Evolutionary conservation across 2,329 filamentous ascomycete species (phyloP).

Genomic region (Sporothrix euskadiensis): DNA sequence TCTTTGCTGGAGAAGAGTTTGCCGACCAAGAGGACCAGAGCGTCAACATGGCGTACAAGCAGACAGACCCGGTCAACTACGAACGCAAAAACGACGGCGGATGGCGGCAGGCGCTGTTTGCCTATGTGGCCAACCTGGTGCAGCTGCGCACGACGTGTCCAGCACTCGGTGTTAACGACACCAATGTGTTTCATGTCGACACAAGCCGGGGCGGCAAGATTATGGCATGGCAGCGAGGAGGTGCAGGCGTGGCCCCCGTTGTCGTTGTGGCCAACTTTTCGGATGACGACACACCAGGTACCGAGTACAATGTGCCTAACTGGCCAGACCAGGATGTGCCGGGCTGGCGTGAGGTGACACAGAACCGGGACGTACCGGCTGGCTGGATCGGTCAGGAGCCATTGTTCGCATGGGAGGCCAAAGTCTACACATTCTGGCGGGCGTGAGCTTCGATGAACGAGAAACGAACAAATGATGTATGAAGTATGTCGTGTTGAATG

Average conservation of each 20-base stretch:
- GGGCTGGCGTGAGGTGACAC: conserved; percentile 35
- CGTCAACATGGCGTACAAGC: conserved; percentile 34
- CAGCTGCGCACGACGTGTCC: conserved; percentile 34
- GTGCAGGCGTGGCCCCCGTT: conserved; percentile 26
- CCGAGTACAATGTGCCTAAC: conserved; percentile 34
- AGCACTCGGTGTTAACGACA: conserved; percentile 34
- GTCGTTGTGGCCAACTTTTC: conserved; percentile 35
- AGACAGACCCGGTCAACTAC: conserved; percentile 37
- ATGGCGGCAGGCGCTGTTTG: conserved; percentile 34
- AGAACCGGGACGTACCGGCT: conserved; percentile 32
- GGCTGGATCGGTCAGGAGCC: conserved; percentile 36
- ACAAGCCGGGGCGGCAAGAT: conserved; percentile 31
- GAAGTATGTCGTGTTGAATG: background rate
- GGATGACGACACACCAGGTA: conserved; percentile 32
- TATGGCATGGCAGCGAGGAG: conserved; percentile 34
- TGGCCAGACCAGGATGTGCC: conserved; percentile 31
- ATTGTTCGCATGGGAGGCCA: conserved; percentile 35
- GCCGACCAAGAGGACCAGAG: conserved; percentile 36
- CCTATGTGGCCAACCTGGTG: conserved; percentile 34
- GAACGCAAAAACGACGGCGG: conserved; percentile 32
- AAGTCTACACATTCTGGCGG: conserved; percentile 35
- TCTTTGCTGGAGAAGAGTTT: conserved; percentile 38
- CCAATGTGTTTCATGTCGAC: conserved; percentile 35
- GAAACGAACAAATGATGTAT: background rate
- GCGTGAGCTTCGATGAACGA: background rate